Percentiles rank a stretch among this genome's conserved stretches.
phyloP scores from a whole-genome alignment of 1,139 yeast genomes.

The Hanseniaspora gamundiae region DNA sequence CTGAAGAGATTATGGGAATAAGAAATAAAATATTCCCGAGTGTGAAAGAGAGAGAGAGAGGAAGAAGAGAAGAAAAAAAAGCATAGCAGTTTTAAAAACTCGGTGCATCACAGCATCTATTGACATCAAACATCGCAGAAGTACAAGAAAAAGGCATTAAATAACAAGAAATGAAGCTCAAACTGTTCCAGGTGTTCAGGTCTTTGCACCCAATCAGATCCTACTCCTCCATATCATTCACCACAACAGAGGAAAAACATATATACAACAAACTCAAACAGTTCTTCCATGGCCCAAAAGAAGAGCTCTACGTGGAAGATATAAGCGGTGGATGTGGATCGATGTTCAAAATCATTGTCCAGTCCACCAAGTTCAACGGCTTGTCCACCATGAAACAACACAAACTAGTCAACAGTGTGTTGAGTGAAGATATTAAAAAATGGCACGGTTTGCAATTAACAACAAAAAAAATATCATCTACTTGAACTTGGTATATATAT shows the following conservation, averaged over 20 bases:
- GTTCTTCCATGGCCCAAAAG: conserved; percentile 42
- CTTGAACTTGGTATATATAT: background rate
- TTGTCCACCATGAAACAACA: conserved; percentile 83
- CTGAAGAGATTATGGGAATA: too few relatives aligned
- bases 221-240: conserved; percentile 10
- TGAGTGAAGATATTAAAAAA: conserved; percentile 73
- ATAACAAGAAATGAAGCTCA: too few relatives aligned
- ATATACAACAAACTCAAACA: conserved; percentile 44
- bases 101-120: too few relatives aligned
- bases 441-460: conserved; percentile 94
- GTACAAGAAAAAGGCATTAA: background rate
- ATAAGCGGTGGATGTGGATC: conserved; percentile 97
- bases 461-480: conserved; percentile 38
- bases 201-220: background rate
- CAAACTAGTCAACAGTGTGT: conserved; percentile 66
- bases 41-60: too few relatives aligned
- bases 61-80: too few relatives aligned
- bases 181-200: background rate
- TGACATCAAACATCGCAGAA: too few relatives aligned
- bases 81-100: too few relatives aligned
- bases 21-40: too few relatives aligned
- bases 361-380: conserved; percentile 65
- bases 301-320: conserved; percentile 54
- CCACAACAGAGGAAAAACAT: conserved; percentile 56
- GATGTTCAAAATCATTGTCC: conserved; percentile 82